Percentiles rank a stretch among this genome's conserved stretches.
These are phyloP conservation scores for Kingdonia uniflora DNA, from an alignment of 164 flowering plant species.

Conservation along the genomic window DNA sequence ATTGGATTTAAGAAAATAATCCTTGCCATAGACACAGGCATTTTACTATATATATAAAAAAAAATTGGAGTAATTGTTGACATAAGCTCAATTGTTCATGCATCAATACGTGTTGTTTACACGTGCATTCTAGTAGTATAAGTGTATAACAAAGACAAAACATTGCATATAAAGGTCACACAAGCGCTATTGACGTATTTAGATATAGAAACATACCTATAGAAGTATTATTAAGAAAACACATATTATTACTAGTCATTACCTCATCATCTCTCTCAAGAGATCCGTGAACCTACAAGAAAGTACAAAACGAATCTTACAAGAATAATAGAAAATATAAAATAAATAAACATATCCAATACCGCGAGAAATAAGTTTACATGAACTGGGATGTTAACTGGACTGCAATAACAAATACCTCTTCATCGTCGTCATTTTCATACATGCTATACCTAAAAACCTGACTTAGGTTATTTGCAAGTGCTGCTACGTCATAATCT, in stretches of 20 bases:
- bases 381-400: not conserved
- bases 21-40: too few relatives aligned
- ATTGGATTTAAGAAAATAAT: too few relatives aligned
- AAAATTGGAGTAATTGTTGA: too few relatives aligned
- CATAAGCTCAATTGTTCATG: too few relatives aligned
- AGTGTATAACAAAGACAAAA: too few relatives aligned
- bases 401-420: conserved; percentile 34
- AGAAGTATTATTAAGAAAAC: too few relatives aligned
- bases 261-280: conserved; percentile 94
- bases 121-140: too few relatives aligned
- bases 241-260: conserved; percentile 5
- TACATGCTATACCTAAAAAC: conserved; percentile 73
- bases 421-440: conserved; percentile 66
- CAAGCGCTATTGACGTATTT: too few relatives aligned
- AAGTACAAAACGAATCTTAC: conserved; percentile 7
- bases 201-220: too few relatives aligned
- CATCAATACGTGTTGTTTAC: too few relatives aligned
- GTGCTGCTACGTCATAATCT: conserved; percentile 88
- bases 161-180: too few relatives aligned
- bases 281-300: conserved; percentile 58
- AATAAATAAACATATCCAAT: not conserved
- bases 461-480: conserved; percentile 80
- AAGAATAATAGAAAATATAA: not conserved
- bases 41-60: too few relatives aligned
- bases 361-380: not conserved